These are phyloP conservation scores for Aciculosporium take DNA, from an alignment of 2,329 filamentous ascomycete genomes.

Conservation along the genomic window DNA sequence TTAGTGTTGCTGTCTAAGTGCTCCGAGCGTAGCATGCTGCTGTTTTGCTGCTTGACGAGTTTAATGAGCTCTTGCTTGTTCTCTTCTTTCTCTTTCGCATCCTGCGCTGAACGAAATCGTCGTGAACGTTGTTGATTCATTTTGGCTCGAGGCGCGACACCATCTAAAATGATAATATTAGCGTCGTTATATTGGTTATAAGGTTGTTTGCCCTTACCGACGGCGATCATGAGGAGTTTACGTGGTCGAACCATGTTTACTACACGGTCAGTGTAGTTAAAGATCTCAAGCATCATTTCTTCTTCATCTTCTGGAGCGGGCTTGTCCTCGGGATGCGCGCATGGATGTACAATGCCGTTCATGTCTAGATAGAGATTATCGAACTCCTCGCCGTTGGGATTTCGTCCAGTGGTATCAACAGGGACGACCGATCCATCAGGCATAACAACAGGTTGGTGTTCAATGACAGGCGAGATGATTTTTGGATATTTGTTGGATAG, in stretches of 20 bases:
- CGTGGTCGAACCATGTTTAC: conserved; percentile 97
- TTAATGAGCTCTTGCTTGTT: conserved; percentile 82
- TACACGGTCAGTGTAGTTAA: conserved; percentile 96
- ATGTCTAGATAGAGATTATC: conserved; percentile 98
- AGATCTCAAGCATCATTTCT: conserved; percentile 98
- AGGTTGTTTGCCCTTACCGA: conserved; percentile 44
- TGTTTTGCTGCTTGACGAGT: conserved; percentile 65
- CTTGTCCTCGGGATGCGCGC: conserved; percentile 89
- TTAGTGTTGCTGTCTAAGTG: conserved; percentile 51
- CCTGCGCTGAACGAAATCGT: conserved; percentile 85
- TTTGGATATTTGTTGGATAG: conserved; percentile 95
- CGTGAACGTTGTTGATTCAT: conserved; percentile 99
- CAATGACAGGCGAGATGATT: conserved; percentile 82
- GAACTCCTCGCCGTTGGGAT: conserved; percentile 95
- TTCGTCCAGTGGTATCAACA: conserved; percentile 68
- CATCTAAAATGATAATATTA: conserved; percentile 43
- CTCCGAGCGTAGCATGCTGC: conserved; percentile 47
- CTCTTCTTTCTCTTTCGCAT: conserved; percentile 84
- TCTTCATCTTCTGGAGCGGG: conserved; percentile 87
- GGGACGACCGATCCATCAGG: conserved; percentile 71
- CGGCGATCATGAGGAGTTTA: conserved; percentile 93
- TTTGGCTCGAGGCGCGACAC: conserved; percentile 92
- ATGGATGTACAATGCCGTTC: conserved; percentile 99
- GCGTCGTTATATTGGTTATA: conserved; percentile 4
- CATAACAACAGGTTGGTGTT: conserved; percentile 68